phyloP scores from a whole-genome alignment of 176 grass and related monocot species.

The Urochloa ruziziensis region DNA sequence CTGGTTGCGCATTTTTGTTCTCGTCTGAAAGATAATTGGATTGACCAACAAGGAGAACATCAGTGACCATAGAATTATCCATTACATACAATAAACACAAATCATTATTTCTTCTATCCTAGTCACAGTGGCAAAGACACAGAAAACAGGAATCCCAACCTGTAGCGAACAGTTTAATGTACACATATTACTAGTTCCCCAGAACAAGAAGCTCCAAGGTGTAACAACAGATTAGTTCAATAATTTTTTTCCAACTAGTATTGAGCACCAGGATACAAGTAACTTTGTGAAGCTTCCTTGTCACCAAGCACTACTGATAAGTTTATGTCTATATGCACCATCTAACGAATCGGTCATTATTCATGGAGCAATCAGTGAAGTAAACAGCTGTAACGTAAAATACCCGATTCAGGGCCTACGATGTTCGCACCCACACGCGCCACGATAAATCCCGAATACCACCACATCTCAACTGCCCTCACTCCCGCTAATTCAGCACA shows the following conservation, averaged over 20 bases:
- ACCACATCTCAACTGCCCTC: not conserved
- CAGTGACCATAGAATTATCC: not conserved
- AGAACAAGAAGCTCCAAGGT: not conserved
- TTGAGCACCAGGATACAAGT: not conserved
- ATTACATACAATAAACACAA: not conserved
- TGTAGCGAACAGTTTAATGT: not conserved
- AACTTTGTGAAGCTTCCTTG: not conserved
- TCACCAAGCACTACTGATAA: not conserved
- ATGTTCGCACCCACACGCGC: not conserved
- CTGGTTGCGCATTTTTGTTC: constrained; percentile 53
- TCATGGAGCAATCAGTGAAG: not conserved
- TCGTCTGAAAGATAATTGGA: constrained; percentile 42
- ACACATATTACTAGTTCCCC: not conserved
- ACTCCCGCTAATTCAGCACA: not conserved
- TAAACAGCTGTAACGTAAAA: not conserved
- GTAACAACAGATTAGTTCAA: not conserved
- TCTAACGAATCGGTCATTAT: not conserved
- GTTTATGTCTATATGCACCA: not conserved
- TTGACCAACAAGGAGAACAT: not conserved
- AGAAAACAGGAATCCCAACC: not conserved
- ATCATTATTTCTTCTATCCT: not conserved
- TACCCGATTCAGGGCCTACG: not conserved
- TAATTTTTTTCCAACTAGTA: not conserved
- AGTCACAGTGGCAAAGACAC: not conserved
- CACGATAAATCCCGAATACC: not conserved